These are phyloP conservation scores for Delitschia confertaspora DNA, from an alignment of 495 filamentous ascomycete genomes.

Conservation along the genomic window DNA sequence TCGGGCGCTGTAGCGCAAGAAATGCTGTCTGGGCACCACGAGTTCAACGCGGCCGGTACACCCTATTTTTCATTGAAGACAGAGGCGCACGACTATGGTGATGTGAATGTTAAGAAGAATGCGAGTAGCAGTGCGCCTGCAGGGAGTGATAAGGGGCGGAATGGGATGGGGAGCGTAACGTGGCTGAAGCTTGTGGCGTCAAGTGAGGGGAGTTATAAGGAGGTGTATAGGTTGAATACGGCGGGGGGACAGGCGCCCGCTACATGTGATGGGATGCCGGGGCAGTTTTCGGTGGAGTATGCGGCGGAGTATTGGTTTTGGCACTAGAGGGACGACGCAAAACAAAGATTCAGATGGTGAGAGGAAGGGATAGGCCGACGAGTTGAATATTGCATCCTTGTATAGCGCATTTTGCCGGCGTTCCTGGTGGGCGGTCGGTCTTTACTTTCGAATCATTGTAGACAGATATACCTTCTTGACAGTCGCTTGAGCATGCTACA, in stretches of 20 bases:
- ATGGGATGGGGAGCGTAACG: constrained; percentile 55
- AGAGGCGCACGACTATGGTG: constrained; percentile 42
- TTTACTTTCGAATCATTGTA: constrained; percentile 5
- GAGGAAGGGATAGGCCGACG: background rate
- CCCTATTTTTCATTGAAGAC: constrained; percentile 75
- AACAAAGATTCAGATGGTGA: constrained; percentile 1
- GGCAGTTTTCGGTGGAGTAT: constrained; percentile 66
- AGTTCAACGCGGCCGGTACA: constrained; percentile 53
- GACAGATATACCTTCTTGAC: constrained; percentile 16
- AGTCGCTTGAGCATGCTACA: constrained; percentile 1
- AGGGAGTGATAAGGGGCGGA: constrained; percentile 44
- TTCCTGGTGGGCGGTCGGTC: constrained; percentile 11
- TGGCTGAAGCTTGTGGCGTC: constrained; percentile 54
- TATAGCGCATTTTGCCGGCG: constrained; percentile 25
- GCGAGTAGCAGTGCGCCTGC: constrained; percentile 48
- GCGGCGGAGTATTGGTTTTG: constrained; percentile 59
- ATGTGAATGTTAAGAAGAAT: constrained; percentile 51
- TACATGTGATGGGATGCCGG: constrained; percentile 59
- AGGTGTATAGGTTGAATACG: constrained; percentile 81
- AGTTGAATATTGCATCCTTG: constrained; percentile 1
- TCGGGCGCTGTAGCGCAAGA: constrained; percentile 38
- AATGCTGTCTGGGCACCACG: constrained; percentile 70
- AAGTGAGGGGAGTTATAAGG: constrained; percentile 46
- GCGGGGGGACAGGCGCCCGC: constrained; percentile 69
- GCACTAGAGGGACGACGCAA: constrained; percentile 1